These are phyloP conservation scores for Colletotrichum sp. DNA, from an alignment of 2,329 filamentous ascomycete genomes.

Conservation along the genomic window DNA sequence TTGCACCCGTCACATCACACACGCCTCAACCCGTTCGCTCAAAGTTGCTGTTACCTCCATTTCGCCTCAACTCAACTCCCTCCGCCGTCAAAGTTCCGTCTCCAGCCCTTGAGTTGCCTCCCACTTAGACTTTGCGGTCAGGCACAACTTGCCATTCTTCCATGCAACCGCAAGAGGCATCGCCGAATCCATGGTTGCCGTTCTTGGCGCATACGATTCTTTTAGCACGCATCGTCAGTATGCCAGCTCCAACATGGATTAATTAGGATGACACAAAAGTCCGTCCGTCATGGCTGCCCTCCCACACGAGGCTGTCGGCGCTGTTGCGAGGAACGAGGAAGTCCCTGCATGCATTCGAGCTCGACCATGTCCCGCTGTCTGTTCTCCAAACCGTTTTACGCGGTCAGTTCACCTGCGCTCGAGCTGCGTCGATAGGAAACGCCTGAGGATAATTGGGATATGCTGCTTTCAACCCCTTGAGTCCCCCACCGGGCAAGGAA, in stretches of 20 bases:
- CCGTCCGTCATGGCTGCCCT: slow-evolving; percentile 3
- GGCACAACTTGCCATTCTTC: not conserved
- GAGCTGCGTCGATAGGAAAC: not conserved
- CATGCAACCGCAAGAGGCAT: not conserved
- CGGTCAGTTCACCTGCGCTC: not conserved
- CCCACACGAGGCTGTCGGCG: not conserved
- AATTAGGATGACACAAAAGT: slow-evolving; percentile 16
- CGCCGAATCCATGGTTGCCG: not conserved
- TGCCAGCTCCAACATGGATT: slow-evolving; percentile 1
- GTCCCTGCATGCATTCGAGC: slow-evolving; percentile 17
- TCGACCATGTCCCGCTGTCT: slow-evolving; percentile 8
- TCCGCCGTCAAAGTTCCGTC: not conserved
- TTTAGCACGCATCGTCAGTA: slow-evolving; percentile 2
- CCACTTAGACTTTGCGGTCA: slow-evolving; percentile 1
- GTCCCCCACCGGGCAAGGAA: not conserved
- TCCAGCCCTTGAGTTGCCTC: not conserved
- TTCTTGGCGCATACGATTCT: not conserved
- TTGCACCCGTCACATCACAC: not conserved
- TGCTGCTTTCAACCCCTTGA: not conserved
- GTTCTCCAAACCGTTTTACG: slow-evolving; percentile 13
- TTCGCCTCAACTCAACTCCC: not conserved
- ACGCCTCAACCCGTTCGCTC: not conserved
- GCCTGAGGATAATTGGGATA: not conserved
- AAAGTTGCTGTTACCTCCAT: not conserved
- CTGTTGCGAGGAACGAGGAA: slow-evolving; percentile 1